Percentiles rank a stretch among this genome's conserved stretches.
Conservation (phyloP, 441 rosid species). For the Lepidium campestre region DNA sequence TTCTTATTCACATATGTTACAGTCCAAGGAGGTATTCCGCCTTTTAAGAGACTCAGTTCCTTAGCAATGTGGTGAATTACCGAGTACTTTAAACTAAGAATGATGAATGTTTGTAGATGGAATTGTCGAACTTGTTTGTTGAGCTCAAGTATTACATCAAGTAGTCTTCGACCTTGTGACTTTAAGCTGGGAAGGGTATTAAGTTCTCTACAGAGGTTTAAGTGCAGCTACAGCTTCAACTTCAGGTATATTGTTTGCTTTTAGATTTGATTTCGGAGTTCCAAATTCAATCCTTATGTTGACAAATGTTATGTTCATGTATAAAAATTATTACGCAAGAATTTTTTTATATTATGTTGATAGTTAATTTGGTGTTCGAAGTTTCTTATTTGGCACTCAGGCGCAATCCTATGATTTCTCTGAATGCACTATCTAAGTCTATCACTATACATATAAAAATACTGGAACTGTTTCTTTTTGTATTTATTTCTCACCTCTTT, state of each 20-base stretch:
- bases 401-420: not conserved
- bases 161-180: slow-evolving; percentile 79
- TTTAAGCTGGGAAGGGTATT: slow-evolving; percentile 79
- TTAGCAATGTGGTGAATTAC: not conserved
- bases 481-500: not conserved
- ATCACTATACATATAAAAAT: not conserved
- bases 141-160: slow-evolving; percentile 63
- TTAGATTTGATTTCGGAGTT: not conserved
- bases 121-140: slow-evolving; percentile 64
- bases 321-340: no score
- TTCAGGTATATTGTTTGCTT: slow-evolving; percentile 43
- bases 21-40: slow-evolving; percentile 73
- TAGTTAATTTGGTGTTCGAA: not conserved
- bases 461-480: not conserved
- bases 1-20: slow-evolving; percentile 74
- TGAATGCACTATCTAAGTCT: not conserved
- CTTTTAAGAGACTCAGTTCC: not conserved
- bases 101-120: slow-evolving; percentile 50
- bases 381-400: not conserved
- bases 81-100: slow-evolving; percentile 1
- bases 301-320: not conserved
- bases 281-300: not conserved
- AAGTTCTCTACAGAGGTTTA: slow-evolving; percentile 59
- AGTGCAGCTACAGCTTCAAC: slow-evolving; percentile 71
- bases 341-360: no score